Evolutionary conservation across 192 early-diverging fungal species (phyloP).

Genomic region (Coemansia sp.): DNA sequence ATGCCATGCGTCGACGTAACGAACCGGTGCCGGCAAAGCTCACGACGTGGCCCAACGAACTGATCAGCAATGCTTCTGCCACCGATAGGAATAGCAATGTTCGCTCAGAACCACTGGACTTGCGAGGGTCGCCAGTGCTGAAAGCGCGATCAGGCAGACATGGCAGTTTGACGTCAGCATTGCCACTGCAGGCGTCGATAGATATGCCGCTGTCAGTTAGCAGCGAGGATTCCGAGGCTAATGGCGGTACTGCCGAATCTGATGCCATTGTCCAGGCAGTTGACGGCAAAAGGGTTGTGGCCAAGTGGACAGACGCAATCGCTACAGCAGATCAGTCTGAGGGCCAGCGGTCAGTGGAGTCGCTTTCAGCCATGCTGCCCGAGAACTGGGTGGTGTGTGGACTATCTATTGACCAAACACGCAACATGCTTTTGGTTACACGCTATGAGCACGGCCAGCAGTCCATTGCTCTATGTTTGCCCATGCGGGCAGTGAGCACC

Average conservation of each 20-base stretch:
- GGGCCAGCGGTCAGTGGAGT: neutral
- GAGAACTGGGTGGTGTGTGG: conserved; percentile 72
- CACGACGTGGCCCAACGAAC: conserved; percentile 26
- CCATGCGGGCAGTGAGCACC: conserved; percentile 59
- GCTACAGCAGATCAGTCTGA: neutral
- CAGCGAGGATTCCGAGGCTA: too few species aligned
- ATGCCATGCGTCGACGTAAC: conserved; percentile 16
- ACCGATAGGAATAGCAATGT: neutral
- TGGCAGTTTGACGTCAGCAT: too few species aligned
- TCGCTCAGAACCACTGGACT: neutral
- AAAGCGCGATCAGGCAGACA: too few species aligned
- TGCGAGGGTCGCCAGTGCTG: conserved; percentile 1
- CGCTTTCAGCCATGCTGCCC: conserved; percentile 60
- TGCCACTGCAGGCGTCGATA: too few species aligned
- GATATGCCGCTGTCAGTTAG: too few species aligned
- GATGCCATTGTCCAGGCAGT: neutral
- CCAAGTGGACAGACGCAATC: conserved; percentile 12
- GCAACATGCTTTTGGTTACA: conserved; percentile 69
- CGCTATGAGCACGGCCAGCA: conserved; percentile 50
- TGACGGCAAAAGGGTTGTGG: conserved; percentile 21
- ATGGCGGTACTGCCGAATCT: neutral
- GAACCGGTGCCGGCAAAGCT: conserved; percentile 18
- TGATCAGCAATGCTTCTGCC: neutral
- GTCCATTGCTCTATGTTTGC: conserved; percentile 70
- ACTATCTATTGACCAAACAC: conserved; percentile 67